A percentile compares a stretch with the other conserved stretches of the same genome.
Evolutionary conservation across 148 eudicot species (phyloP).

Genomic region (Spergularia marina): DNA sequence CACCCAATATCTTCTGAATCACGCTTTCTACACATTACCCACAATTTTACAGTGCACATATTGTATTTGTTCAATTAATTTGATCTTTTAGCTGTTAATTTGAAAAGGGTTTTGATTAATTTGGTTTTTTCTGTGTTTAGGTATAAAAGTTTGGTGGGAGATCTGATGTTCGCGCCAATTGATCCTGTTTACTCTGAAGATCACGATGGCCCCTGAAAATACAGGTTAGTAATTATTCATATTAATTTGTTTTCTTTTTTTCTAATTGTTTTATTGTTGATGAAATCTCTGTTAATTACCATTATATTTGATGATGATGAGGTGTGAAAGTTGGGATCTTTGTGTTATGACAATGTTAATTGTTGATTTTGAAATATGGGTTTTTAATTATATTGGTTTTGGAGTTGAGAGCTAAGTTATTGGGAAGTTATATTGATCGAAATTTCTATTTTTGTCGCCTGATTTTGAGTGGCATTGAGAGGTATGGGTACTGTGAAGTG

Average conservation of each 20-base stretch:
- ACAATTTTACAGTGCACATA: conserved; percentile 1
- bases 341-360: conserved; percentile 10
- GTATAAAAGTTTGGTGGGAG: conserved; percentile 37
- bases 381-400: conserved; percentile 8
- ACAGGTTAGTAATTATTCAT: conserved; percentile 34
- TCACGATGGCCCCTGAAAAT: conserved; percentile 59
- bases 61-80: not conserved
- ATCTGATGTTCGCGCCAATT: conserved; percentile 66
- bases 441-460: not conserved
- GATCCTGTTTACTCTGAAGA: conserved; percentile 43
- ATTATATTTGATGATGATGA: not conserved
- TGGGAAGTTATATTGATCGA: not conserved
- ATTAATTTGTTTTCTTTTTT: not conserved
- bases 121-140: conserved; percentile 7
- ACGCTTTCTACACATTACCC: not conserved
- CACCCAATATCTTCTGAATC: not conserved
- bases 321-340: conserved; percentile 25
- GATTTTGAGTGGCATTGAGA: not conserved
- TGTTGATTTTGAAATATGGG: conserved; percentile 9
- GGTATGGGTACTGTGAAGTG: not conserved
- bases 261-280: not conserved
- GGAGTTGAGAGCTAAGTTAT: conserved; percentile 14
- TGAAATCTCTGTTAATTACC: not conserved
- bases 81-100: not conserved
- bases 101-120: conserved; percentile 29